Conservation (phyloP, 2,329 filamentous ascomycete species). For the Sclerotinia sclerotiorum region DNA sequence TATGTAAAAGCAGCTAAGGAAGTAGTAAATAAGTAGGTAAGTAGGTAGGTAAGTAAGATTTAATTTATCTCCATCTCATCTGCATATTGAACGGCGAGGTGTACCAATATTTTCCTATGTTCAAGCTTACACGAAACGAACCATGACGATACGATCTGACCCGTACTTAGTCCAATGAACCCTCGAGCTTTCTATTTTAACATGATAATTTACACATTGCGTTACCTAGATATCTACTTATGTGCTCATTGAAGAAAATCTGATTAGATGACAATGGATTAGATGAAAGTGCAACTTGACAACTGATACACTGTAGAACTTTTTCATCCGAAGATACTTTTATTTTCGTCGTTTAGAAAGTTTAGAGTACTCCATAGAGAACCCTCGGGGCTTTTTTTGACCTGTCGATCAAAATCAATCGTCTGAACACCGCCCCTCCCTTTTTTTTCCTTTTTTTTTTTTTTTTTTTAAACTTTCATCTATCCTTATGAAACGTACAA, state of each 20-base stretch:
- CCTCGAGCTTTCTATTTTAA: not conserved
- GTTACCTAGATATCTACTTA: not conserved
- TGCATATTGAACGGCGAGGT: slow-evolving; percentile 14
- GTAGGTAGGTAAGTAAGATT: not conserved
- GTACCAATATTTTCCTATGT: not conserved
- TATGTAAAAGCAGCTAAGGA: no score
- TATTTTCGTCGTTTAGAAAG: not conserved
- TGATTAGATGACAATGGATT: slow-evolving; percentile 16
- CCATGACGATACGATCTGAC: not conserved
- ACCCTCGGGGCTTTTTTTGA: not conserved
- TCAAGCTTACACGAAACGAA: not conserved
- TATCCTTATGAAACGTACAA: not conserved
- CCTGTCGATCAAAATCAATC: not conserved
- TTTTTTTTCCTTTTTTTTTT: not conserved
- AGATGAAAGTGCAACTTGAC: slow-evolving; percentile 6
- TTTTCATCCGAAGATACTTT: not conserved
- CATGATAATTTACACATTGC: not conserved
- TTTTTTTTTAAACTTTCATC: not conserved
- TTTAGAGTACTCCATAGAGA: not conserved
- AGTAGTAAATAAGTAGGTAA: no score
- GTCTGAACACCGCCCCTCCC: not conserved
- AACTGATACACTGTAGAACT: not conserved
- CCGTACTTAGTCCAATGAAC: not conserved
- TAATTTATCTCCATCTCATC: slow-evolving; percentile 11
- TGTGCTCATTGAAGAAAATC: not conserved